Evolutionary conservation across 1,139 yeast species (phyloP).

Genomic region (Yamadazyma diospyri): DNA sequence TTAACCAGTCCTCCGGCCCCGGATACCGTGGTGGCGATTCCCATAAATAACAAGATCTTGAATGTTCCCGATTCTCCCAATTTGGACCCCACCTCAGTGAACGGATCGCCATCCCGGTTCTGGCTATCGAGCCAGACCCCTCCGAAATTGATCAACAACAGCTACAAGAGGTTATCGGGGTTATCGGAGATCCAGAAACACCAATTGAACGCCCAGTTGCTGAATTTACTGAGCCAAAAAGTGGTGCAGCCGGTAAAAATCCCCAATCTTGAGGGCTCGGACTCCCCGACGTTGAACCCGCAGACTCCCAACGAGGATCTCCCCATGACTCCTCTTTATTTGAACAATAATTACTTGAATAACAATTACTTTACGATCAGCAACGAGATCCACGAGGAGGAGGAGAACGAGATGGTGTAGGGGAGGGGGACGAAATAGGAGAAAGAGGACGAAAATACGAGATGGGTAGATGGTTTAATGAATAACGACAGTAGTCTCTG

Average conservation of each 20-base stretch:
- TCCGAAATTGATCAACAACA: slow-evolving; percentile 32
- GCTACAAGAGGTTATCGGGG: slow-evolving; percentile 20
- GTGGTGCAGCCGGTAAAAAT: slow-evolving; percentile 7
- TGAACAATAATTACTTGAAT: slow-evolving; percentile 18
- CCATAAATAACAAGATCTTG: slow-evolving; percentile 18
- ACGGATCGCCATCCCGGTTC: slow-evolving; percentile 55
- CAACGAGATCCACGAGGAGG: slow-evolving; percentile 9
- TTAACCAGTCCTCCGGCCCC: slow-evolving; percentile 27
- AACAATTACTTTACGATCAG: slow-evolving; percentile 13
- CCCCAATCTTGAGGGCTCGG: slow-evolving; percentile 19
- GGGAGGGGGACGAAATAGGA: no score
- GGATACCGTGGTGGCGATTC: slow-evolving; percentile 16
- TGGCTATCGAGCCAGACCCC: slow-evolving; percentile 54
- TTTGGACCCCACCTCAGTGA: slow-evolving; percentile 49
- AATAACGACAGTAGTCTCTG: slow-evolving; percentile 3
- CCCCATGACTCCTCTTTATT: slow-evolving; percentile 46
- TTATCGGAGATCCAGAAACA: slow-evolving; percentile 7
- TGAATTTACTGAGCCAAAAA: neutral
- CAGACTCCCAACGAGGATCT: slow-evolving; percentile 43
- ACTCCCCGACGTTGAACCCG: slow-evolving; percentile 38
- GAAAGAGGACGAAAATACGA: no score
- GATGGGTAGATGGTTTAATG: slow-evolving; percentile 14
- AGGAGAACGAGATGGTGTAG: slow-evolving; percentile 4
- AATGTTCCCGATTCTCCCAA: slow-evolving; percentile 50
- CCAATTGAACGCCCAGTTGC: slow-evolving; percentile 5